Conservation (phyloP, 2,329 filamentous ascomycete species). For the Penicillium sp. region DNA sequence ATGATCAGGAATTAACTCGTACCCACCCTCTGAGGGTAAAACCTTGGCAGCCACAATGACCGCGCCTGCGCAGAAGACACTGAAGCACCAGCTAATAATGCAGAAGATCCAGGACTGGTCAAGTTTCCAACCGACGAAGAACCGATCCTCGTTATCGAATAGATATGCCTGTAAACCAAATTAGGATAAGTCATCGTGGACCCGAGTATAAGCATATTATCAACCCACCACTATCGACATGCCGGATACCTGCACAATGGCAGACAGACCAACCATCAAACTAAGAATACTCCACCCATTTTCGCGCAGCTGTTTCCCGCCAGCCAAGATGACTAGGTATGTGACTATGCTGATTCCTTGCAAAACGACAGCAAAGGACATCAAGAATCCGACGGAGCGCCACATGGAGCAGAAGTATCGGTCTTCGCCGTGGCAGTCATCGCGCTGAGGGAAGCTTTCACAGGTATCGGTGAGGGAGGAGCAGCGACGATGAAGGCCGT, state of each 20-base stretch:
- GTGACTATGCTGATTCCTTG: constrained; percentile 77
- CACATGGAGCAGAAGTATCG: constrained; percentile 88
- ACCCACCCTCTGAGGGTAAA: constrained; percentile 78
- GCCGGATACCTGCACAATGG: constrained; percentile 67
- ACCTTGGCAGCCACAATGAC: constrained; percentile 66
- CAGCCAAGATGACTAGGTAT: constrained; percentile 72
- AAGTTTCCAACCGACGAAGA: constrained; percentile 77
- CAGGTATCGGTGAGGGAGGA: constrained; percentile 61
- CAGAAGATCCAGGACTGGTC: constrained; percentile 76
- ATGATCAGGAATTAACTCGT: constrained; percentile 67
- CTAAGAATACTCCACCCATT: constrained; percentile 77
- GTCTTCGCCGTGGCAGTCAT: constrained; percentile 65
- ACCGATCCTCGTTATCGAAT: constrained; percentile 78
- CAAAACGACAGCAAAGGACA: constrained; percentile 78
- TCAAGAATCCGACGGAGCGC: constrained; percentile 82
- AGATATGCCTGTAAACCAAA: constrained; percentile 65
- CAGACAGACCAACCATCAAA: constrained; percentile 63
- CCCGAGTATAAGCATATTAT: background rate
- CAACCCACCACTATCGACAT: constrained; percentile 78
- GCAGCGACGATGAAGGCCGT: constrained; percentile 80
- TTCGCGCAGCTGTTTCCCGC: constrained; percentile 76
- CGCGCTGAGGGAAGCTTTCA: constrained; percentile 61
- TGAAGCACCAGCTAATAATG: constrained; percentile 59
- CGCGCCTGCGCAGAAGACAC: constrained; percentile 54
- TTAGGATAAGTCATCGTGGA: background rate